phyloP scores from a whole-genome alignment of 352 stramenopile species.

The Chrysophaeum taylorii region DNA sequence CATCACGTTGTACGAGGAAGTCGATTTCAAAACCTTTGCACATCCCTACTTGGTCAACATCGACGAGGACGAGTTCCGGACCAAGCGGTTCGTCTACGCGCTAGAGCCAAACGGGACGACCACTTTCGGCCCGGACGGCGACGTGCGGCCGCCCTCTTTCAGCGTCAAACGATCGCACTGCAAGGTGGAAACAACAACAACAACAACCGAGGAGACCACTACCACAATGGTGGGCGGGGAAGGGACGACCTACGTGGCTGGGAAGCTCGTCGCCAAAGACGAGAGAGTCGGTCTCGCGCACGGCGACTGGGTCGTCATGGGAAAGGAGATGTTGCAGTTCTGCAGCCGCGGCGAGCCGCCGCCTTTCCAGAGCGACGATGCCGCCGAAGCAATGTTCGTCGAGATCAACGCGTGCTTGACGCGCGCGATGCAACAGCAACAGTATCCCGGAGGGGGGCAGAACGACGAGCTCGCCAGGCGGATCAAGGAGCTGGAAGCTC shows the following conservation, averaged over 20 bases:
- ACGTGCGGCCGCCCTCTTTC: slow-evolving; percentile 80
- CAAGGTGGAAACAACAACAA: slow-evolving; percentile 22
- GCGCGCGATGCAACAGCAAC: slow-evolving; percentile 41
- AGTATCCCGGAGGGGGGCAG: slow-evolving; percentile 13
- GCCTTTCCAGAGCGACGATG: slow-evolving; percentile 25
- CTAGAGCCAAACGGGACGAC: slow-evolving; percentile 49
- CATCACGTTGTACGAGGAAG: slow-evolving; percentile 73
- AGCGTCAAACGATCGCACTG: slow-evolving; percentile 74
- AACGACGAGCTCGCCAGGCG: not conserved
- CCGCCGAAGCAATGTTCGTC: slow-evolving; percentile 14
- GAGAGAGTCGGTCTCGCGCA: slow-evolving; percentile 39
- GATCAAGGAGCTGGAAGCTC: not conserved
- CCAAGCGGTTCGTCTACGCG: slow-evolving; percentile 78
- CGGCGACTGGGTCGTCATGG: slow-evolving; percentile 48
- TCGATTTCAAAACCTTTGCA: slow-evolving; percentile 38
- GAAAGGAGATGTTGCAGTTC: slow-evolving; percentile 72
- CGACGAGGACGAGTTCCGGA: slow-evolving; percentile 80
- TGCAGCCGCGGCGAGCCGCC: slow-evolving; percentile 43
- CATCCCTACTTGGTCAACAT: slow-evolving; percentile 84
- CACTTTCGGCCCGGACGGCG: slow-evolving; percentile 53
- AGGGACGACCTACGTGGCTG: slow-evolving; percentile 73
- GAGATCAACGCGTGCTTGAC: slow-evolving; percentile 59
- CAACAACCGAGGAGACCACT: not conserved
- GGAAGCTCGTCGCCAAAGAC: slow-evolving; percentile 49
- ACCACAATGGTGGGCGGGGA: slow-evolving; percentile 49